Conservation (phyloP, 768 basidiomycete species). For the Pleurotus eryngii region DNA sequence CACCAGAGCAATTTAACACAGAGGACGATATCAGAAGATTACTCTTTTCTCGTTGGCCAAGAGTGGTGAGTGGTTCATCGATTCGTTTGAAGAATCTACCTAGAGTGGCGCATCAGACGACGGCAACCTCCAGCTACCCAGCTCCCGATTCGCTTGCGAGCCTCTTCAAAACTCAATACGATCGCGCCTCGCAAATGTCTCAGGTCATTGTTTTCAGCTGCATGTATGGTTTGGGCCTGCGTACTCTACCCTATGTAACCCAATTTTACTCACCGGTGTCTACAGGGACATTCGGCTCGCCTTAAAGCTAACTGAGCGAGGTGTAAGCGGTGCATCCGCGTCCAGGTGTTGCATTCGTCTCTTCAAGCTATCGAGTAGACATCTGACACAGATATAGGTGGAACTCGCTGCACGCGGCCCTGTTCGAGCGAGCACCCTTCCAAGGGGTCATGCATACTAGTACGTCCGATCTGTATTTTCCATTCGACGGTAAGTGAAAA, state of each 20-base stretch:
- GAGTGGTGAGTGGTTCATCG: slow-evolving; percentile 24
- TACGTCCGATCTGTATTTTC: slow-evolving; percentile 39
- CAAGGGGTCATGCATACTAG: slow-evolving; percentile 41
- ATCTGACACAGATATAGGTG: slow-evolving; percentile 22
- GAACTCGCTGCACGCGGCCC: slow-evolving; percentile 40
- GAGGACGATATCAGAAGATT: slow-evolving; percentile 36
- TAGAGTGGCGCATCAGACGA: slow-evolving; percentile 21
- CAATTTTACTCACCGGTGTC: background rate
- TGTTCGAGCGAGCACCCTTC: slow-evolving; percentile 31
- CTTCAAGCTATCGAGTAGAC: background rate
- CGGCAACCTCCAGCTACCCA: slow-evolving; percentile 33
- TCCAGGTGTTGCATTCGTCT: slow-evolving; percentile 25
- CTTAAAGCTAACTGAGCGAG: slow-evolving; percentile 25
- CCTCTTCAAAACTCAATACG: slow-evolving; percentile 36
- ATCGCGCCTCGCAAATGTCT: slow-evolving; percentile 37
- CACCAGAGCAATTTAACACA: slow-evolving; percentile 32
- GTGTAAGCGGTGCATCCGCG: slow-evolving; percentile 29
- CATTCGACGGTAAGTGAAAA: slow-evolving; percentile 35
- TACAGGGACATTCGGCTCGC: slow-evolving; percentile 38
- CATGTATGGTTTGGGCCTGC: slow-evolving; percentile 27
- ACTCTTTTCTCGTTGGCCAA: slow-evolving; percentile 32
- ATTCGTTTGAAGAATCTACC: too few relatives aligned
- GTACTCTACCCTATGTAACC: background rate
- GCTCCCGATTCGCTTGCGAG: slow-evolving; percentile 28
- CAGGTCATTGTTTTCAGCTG: slow-evolving; percentile 41